These are phyloP conservation scores for Teunomyces cretensis DNA, from an alignment of 805 yeast species.

Conservation along the genomic window DNA sequence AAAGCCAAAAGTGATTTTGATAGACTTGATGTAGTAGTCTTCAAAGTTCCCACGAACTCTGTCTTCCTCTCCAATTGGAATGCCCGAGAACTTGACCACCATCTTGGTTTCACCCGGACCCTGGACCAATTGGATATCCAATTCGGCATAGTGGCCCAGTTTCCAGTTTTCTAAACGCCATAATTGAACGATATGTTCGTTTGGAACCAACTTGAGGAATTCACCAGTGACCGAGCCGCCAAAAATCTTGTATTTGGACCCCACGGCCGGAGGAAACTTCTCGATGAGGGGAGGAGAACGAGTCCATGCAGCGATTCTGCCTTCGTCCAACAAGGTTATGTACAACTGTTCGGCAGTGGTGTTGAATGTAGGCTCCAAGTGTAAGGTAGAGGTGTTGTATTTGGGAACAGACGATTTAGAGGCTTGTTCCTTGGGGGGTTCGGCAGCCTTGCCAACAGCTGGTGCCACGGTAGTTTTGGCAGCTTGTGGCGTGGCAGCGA, in stretches of 20 bases:
- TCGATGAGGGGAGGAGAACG: conserved; percentile 66
- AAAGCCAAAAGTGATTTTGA: conserved; percentile 90
- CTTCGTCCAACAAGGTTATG: conserved; percentile 71
- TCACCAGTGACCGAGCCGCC: conserved; percentile 86
- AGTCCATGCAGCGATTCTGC: conserved; percentile 87
- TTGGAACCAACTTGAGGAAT: conserved; percentile 56
- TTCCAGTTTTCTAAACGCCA: conserved; percentile 95
- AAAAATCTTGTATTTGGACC: conserved; percentile 67
- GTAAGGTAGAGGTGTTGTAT: conserved; percentile 78
- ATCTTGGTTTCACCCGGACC: conserved; percentile 83
- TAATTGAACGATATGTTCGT: conserved; percentile 60
- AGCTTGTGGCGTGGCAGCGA: conserved; percentile 10
- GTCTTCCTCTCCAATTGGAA: conserved; percentile 95
- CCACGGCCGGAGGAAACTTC: conserved; percentile 48
- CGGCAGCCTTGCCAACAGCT: conserved; percentile 8
- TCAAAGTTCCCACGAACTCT: conserved; percentile 81
- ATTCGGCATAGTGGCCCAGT: conserved; percentile 71
- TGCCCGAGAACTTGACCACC: conserved; percentile 77
- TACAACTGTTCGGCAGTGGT: conserved; percentile 87
- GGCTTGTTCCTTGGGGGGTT: not conserved
- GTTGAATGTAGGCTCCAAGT: conserved; percentile 76
- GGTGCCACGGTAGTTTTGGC: conserved; percentile 10
- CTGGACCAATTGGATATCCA: conserved; percentile 66
- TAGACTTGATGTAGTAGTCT: conserved; percentile 84
- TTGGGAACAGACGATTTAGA: conserved; percentile 44